A percentile compares a stretch with the other conserved stretches of the same genome.
phyloP scores from a whole-genome alignment of 768 basidiomycete species.

The Mycena sanguinolenta region DNA sequence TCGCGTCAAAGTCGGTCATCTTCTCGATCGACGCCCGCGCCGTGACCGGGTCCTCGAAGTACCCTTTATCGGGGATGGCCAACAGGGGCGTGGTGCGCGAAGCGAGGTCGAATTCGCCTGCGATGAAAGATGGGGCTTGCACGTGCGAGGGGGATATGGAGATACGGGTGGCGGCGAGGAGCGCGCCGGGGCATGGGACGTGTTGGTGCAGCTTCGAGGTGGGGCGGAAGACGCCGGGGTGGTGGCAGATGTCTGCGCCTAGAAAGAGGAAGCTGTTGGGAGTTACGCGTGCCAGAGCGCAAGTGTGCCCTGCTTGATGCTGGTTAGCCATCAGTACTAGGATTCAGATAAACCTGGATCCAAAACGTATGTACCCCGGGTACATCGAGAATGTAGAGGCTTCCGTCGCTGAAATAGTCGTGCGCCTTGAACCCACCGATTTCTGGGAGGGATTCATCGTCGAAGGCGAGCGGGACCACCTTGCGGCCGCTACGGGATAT shows the following conservation, averaged over 20 bases:
- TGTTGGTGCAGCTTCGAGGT: slow-evolving; percentile 33
- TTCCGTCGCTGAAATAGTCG: slow-evolving; percentile 43
- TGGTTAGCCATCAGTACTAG: too few species aligned
- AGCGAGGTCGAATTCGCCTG: slow-evolving; percentile 20
- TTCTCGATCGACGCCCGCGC: slow-evolving; percentile 29
- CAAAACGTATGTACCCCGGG: too few species aligned
- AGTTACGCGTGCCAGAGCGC: slow-evolving; percentile 40
- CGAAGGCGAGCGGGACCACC: slow-evolving; percentile 31
- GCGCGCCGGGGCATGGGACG: slow-evolving; percentile 28
- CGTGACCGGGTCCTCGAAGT: slow-evolving; percentile 20
- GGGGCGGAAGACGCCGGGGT: slow-evolving; percentile 39
- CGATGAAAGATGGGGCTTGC: slow-evolving; percentile 8
- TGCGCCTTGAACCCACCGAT: slow-evolving; percentile 36
- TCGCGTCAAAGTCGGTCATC: slow-evolving; percentile 36
- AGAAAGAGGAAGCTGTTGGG: slow-evolving; percentile 39
- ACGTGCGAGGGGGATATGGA: slow-evolving; percentile 43
- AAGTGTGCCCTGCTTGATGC: slow-evolving; percentile 39
- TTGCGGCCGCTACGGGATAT: slow-evolving; percentile 33
- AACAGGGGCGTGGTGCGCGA: slow-evolving; percentile 22
- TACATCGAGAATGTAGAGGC: slow-evolving; percentile 40
- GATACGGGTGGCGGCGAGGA: neutral
- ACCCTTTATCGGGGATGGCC: slow-evolving; percentile 16
- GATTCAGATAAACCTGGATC: too few species aligned
- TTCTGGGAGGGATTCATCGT: slow-evolving; percentile 23
- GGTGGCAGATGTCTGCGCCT: slow-evolving; percentile 39